A percentile compares a stretch with the other conserved stretches of the same genome.
These are phyloP conservation scores for Wallacemonas sp. DNA, from an alignment of 208 protist genomes.

Conservation along the genomic window DNA sequence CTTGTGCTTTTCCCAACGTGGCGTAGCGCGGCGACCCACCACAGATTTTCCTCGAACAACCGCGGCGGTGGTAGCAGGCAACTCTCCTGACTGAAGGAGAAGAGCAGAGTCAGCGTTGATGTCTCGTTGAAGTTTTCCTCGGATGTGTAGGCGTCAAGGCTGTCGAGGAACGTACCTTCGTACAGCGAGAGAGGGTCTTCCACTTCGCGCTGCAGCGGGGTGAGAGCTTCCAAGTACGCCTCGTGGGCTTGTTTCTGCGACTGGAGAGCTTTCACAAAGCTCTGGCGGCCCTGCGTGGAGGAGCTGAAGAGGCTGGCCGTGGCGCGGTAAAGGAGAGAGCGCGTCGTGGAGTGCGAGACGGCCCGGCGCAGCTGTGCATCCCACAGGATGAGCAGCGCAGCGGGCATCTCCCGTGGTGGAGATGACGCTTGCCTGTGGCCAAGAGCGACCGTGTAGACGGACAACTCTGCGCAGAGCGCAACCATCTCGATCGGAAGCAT, in stretches of 20 bases:
- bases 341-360: constrained; percentile 19
- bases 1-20: background rate
- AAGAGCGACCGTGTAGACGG: constrained; percentile 14
- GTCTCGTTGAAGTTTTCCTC: constrained; percentile 23
- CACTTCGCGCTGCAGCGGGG: background rate
- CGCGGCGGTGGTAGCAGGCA: constrained; percentile 24
- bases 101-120: constrained; percentile 26
- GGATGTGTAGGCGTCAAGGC: constrained; percentile 18
- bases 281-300: background rate
- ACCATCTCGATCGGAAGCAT: constrained; percentile 22
- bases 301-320: constrained; percentile 22
- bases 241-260: constrained; percentile 5
- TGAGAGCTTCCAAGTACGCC: background rate
- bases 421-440: background rate
- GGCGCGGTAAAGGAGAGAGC: constrained; percentile 21
- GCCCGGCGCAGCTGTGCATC: constrained; percentile 22
- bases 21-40: constrained; percentile 16
- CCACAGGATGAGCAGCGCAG: constrained; percentile 13
- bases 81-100: constrained; percentile 19
- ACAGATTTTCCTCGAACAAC: constrained; percentile 27
- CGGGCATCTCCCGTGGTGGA: background rate
- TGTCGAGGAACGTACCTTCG: constrained; percentile 20
- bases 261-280: constrained; percentile 3
- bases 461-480: constrained; percentile 15
- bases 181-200: constrained; percentile 13